Conservation (phyloP, 352 stramenopile genomes). For the Globisporangium splendens region DNA sequence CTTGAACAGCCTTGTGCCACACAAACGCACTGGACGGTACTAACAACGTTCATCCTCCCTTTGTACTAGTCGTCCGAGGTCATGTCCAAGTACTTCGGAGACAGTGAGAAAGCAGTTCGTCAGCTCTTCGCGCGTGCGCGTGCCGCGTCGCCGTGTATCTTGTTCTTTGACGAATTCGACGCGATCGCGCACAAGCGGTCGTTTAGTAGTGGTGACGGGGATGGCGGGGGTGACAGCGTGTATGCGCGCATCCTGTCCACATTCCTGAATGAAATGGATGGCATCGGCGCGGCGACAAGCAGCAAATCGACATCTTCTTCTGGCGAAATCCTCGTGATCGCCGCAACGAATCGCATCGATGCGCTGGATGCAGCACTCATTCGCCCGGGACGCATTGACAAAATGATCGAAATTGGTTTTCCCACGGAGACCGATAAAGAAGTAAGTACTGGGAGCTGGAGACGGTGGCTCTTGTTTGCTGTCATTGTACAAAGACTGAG, state of each 20-base stretch:
- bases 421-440: conserved; percentile 38
- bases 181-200: conserved; percentile 76
- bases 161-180: conserved; percentile 88
- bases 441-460: conserved; percentile 6
- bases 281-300: conserved; percentile 37
- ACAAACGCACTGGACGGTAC: no score
- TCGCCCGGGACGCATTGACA: conserved; percentile 78
- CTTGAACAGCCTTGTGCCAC: not conserved
- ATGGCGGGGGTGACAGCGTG: conserved; percentile 45
- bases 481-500: conserved; percentile 4
- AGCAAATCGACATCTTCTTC: conserved; percentile 20
- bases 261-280: conserved; percentile 86
- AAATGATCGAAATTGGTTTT: conserved; percentile 53
- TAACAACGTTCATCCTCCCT: not conserved
- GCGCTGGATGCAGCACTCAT: conserved; percentile 71
- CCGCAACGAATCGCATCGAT: conserved; percentile 69
- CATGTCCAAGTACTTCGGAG: conserved; percentile 86
- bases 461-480: not conserved
- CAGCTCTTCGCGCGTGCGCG: conserved; percentile 77
- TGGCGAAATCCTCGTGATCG: conserved; percentile 61
- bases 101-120: conserved; percentile 80
- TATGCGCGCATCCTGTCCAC: conserved; percentile 81
- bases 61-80: conserved; percentile 65
- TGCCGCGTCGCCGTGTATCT: conserved; percentile 61
- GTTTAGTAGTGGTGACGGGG: conserved; percentile 38